Evolutionary conservation across 306 rosid genomes (phyloP), one percentile per base, ranked within the genome.

Genomic region (Senna siamea): DNA sequence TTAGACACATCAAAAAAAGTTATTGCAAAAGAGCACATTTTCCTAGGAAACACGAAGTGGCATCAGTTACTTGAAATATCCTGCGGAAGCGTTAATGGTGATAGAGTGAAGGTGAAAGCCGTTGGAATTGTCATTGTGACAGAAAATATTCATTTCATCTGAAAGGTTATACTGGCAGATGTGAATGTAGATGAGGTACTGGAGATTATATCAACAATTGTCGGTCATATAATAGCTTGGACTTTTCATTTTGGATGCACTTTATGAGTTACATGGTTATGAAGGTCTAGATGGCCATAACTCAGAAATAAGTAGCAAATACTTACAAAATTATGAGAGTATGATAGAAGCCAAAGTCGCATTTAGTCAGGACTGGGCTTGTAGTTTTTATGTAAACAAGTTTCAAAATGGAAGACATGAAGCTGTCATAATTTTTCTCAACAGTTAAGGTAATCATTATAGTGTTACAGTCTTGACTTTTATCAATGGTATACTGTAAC

Each of bases 31-130:
- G n/a, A n/a, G n/a, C n/a, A n/a, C n/a, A n/a, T n/a, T n/a, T n/a
- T n/a, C n/a, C n/a, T n/a, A n/a, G n/a, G n/a, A n/a, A n/a, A n/a
- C n/a, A 32, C 10, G 7, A 2, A n/a, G 10, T 59, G 66, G 44
- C 23, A 34, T 30, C 38, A 32, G 14, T 10, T n/a, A 13, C 13
- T n/a, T 35, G 23, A 60, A 34, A n/a, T 35, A 19, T 17, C 34
- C 26, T 60, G 41, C n/a, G 66, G n/a, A n/a, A 8, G 26, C 34
- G 23, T 26, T n/a, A 60, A 60, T 60, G 66, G 7, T 60, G 66
- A 15, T 30, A 59, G 0, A 18, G 18, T 7, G 15, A 4, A 17
- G 66, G 26, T 60, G 66, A 35, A 57, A 34, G 12, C 34, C 11
- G 28, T 34, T 34, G 66, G 46, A 60, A 35, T 60, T 35, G 23